A percentile compares a stretch with the other conserved stretches of the same genome.
Conservation (phyloP, 2,329 filamentous ascomycete genomes). For the Furcasterigmium furcatum region DNA sequence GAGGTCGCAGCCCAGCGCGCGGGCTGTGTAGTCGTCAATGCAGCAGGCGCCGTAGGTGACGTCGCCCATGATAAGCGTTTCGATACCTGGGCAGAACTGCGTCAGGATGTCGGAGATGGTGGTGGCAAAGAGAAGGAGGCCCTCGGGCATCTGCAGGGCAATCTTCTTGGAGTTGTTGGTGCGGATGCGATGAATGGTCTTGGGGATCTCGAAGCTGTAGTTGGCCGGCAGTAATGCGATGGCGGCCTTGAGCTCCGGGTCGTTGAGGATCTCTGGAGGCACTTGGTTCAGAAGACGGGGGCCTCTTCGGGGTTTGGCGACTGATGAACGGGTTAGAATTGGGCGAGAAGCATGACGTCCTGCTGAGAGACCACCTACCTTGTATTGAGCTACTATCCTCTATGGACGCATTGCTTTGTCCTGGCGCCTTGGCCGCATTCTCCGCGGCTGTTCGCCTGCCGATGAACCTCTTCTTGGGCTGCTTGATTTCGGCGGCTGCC, state of each 20-base stretch:
- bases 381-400: constrained; percentile 66
- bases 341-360: neutral
- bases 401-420: constrained; percentile 24
- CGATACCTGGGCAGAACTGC: constrained; percentile 86
- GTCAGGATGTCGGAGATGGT: constrained; percentile 96
- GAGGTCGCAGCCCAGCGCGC: constrained; percentile 89
- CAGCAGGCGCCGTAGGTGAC: constrained; percentile 98
- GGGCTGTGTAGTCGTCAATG: constrained; percentile 96
- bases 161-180: constrained; percentile 76
- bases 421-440: constrained; percentile 43
- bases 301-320: constrained; percentile 66
- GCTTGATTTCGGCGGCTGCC: constrained; percentile 47
- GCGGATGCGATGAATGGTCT: constrained; percentile 93
- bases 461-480: constrained; percentile 91
- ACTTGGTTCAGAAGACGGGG: constrained; percentile 88
- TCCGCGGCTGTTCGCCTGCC: constrained; percentile 73
- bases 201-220: constrained; percentile 98
- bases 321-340: constrained; percentile 22
- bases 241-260: constrained; percentile 81
- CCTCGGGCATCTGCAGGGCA: constrained; percentile 96
- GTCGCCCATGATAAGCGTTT: constrained; percentile 98
- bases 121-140: constrained; percentile 89
- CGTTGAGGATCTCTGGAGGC: constrained; percentile 79
- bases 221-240: constrained; percentile 87
- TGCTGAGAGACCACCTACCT: constrained; percentile 4